phyloP scores from a whole-genome alignment of 1,284 basidiomycete species.

The Melampsora larici-populina region DNA sequence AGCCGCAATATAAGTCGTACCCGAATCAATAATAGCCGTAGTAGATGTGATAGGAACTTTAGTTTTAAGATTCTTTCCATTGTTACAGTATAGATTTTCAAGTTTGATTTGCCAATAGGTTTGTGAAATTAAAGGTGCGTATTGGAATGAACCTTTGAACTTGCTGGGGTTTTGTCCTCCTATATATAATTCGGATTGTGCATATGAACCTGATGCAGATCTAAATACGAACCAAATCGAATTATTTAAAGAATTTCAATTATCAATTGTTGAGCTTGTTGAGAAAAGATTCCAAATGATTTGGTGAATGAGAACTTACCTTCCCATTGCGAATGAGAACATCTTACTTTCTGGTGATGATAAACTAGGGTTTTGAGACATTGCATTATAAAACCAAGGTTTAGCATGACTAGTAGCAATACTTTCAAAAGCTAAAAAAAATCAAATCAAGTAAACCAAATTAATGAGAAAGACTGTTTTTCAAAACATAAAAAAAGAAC shows the following conservation, averaged over 20 bases:
- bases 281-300: not conserved
- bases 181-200: constrained; percentile 30
- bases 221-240: not conserved
- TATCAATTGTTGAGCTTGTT: not conserved
- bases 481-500: no score
- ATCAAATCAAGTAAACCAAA: not conserved
- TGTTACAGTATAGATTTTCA: constrained; percentile 33
- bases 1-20: constrained; percentile 42
- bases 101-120: constrained; percentile 41
- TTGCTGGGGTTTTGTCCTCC: constrained; percentile 39
- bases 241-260: not conserved
- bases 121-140: constrained; percentile 21
- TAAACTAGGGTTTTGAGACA: constrained; percentile 29
- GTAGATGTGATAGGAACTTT: constrained; percentile 17
- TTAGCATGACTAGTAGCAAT: constrained; percentile 39
- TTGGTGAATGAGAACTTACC: constrained; percentile 3
- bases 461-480: not conserved
- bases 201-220: constrained; percentile 17
- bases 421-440: constrained; percentile 31
- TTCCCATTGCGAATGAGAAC: constrained; percentile 42
- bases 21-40: constrained; percentile 33
- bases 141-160: constrained; percentile 29
- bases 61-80: constrained; percentile 11
- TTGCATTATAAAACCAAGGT: constrained; percentile 42
- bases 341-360: constrained; percentile 12